These are phyloP conservation scores for Microcyclospora pomicola DNA, from an alignment of 2,329 filamentous ascomycete genomes.

Conservation along the genomic window DNA sequence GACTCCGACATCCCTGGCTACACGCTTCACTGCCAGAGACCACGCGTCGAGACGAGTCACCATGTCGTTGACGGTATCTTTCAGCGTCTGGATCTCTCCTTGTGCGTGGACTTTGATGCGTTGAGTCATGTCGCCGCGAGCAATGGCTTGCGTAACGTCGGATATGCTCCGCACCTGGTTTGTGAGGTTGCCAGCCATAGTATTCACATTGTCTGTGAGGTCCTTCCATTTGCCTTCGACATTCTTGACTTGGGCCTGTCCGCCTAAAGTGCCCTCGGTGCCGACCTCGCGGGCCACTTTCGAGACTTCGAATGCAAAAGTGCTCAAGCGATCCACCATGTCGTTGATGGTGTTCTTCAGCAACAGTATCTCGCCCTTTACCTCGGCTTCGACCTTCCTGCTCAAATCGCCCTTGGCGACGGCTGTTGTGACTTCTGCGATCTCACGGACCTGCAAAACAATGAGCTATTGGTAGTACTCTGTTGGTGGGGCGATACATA, in stretches of 20 bases:
- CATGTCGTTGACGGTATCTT: slow-evolving; percentile 98
- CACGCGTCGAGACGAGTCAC: slow-evolving; percentile 89
- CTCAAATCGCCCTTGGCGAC: slow-evolving; percentile 39
- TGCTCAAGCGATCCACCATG: slow-evolving; percentile 52
- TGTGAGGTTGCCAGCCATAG: slow-evolving; percentile 40
- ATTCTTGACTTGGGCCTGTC: slow-evolving; percentile 50
- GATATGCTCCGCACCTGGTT: slow-evolving; percentile 76
- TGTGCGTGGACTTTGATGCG: slow-evolving; percentile 92
- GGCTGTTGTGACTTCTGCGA: slow-evolving; percentile 39
- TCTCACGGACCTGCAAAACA: slow-evolving; percentile 34
- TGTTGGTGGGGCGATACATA: too few species aligned
- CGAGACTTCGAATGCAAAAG: slow-evolving; percentile 52
- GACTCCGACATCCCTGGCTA: slow-evolving; percentile 91
- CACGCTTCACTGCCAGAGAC: slow-evolving; percentile 88
- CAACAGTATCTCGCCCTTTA: slow-evolving; percentile 37
- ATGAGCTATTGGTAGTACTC: too few species aligned
- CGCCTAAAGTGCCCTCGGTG: slow-evolving; percentile 49
- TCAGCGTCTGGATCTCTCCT: slow-evolving; percentile 84
- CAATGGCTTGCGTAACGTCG: slow-evolving; percentile 86
- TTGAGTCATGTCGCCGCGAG: slow-evolving; percentile 87
- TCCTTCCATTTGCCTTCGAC: slow-evolving; percentile 56
- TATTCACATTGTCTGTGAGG: slow-evolving; percentile 53
- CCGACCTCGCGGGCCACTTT: slow-evolving; percentile 52
- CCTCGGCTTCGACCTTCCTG: slow-evolving; percentile 39
- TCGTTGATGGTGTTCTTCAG: slow-evolving; percentile 76